Evolutionary conservation across 2,329 filamentous ascomycete genomes (phyloP), one percentile per base, ranked within the genome.

Genomic region (Penicillium sp.): DNA sequence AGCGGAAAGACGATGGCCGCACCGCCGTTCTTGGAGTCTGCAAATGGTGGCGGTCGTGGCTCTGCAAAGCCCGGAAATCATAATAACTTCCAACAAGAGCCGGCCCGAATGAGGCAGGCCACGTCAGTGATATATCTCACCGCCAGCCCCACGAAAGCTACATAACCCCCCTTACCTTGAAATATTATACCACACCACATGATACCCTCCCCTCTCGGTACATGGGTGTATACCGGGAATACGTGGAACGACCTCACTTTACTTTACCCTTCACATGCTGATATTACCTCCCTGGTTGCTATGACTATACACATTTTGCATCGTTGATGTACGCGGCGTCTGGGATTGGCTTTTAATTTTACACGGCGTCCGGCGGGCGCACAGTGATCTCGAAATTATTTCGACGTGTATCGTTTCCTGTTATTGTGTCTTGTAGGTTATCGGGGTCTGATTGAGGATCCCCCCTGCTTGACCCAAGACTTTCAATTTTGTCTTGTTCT

Each of bases 11-110:
- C 58, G 84, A 87, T 60, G 84, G 84, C 13, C 76, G 79, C 50
- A 81, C 82, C 23, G 81, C 82, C 13, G 83, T 86, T 4, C 70
- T 87, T 3, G 79, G 78, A 4, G 78, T 86, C 32, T 72, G 82
- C 54, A 75, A 77, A 46, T 85, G 81, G 78, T 86, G 84, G 84
- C 82, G 85, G 63, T 73, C 73, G 45, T 86, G 82, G 80, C 72
- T 87, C 29, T 59, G 60, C 37, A 73, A 66, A 59, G 70, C 65
- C 25, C 64, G 66, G 38, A 68, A 63, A 46, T 46, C 46, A 50
- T 58, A 52, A 59, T 50, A 34, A 56, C 15, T 8, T n/a, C 9
- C n/a, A 25, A 15, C 15, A 27, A 7, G 16, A 41, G 32, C 45
- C 45, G 3, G 34, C 21, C 10, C 34, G 18, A 18, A 51, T 3